Evolutionary conservation across 83 land plant genomes (phyloP).

Genomic region (Picea mariana): DNA sequence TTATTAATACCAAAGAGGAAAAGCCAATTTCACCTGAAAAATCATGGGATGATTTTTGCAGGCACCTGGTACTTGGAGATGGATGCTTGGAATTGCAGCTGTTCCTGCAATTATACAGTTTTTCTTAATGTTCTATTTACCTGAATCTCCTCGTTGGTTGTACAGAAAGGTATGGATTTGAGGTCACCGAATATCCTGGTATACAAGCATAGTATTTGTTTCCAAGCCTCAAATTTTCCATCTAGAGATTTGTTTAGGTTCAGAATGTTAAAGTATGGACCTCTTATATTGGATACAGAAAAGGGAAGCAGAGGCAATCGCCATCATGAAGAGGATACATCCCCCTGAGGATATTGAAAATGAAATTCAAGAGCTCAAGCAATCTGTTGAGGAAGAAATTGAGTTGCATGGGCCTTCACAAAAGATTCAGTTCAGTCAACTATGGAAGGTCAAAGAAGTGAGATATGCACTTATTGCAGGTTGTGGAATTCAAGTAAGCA

Average conservation of each 20-base stretch:
- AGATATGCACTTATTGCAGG: too few relatives aligned
- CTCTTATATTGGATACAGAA: too few relatives aligned
- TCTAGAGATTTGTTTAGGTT: too few relatives aligned
- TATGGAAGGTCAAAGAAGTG: constrained; percentile 21
- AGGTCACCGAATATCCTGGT: too few relatives aligned
- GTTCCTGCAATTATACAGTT: constrained; percentile 76
- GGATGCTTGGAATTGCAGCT: constrained; percentile 90
- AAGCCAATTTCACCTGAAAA: too few relatives aligned
- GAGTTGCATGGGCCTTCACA: constrained; percentile 17
- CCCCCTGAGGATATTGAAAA: constrained; percentile 44
- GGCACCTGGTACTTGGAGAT: constrained; percentile 84
- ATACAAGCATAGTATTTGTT: too few relatives aligned
- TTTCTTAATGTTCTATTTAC: constrained; percentile 49
- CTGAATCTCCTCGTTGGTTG: constrained; percentile 85
- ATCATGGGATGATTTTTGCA: too few relatives aligned
- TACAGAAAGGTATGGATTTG: too few relatives aligned
- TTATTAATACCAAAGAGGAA: too few relatives aligned
- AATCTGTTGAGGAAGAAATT: constrained; percentile 46
- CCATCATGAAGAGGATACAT: constrained; percentile 47
- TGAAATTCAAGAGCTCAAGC: constrained; percentile 41
- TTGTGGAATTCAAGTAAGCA: constrained; percentile 17
- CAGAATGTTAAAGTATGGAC: too few relatives aligned
- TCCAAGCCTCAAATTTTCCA: too few relatives aligned
- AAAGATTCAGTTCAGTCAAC: constrained; percentile 3
- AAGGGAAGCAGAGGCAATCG: not conserved